phyloP scores from a whole-genome alignment of 225 moss, liverwort and hornwort species.

The Polytrichum formosum region DNA sequence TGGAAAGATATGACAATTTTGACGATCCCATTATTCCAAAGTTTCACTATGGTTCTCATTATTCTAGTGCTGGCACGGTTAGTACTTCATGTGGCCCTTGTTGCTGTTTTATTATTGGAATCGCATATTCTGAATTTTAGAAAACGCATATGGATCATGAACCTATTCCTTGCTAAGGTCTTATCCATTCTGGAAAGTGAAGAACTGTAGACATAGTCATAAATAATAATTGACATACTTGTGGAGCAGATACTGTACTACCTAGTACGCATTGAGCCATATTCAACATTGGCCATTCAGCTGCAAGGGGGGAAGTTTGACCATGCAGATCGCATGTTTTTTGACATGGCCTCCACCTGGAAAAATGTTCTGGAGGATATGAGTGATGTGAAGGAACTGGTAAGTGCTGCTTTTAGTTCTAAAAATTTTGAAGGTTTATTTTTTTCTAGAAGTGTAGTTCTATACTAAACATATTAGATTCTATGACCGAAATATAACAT shows the following conservation, averaged over 20 bases:
- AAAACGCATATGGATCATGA: too few relatives aligned
- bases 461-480: too few relatives aligned
- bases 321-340: constrained; percentile 94
- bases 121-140: too few relatives aligned
- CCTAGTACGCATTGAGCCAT: constrained; percentile 79
- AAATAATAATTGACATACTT: constrained; percentile 1
- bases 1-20: constrained; percentile 89
- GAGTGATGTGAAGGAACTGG: constrained; percentile 96
- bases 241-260: constrained; percentile 77
- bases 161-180: too few relatives aligned
- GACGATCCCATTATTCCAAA: constrained; percentile 90
- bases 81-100: constrained; percentile 17
- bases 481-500: too few relatives aligned
- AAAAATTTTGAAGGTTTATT: neutral
- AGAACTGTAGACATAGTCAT: too few relatives aligned
- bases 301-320: constrained; percentile 90
- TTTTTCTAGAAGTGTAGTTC: neutral
- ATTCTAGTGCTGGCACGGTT: constrained; percentile 94
- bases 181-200: neutral
- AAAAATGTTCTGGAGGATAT: constrained; percentile 83
- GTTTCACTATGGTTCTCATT: constrained; percentile 92
- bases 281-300: constrained; percentile 76
- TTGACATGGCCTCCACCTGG: constrained; percentile 77
- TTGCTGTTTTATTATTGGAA: neutral
- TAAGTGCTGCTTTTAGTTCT: constrained; percentile 19